Conservation (phyloP, 495 filamentous ascomycete genomes). For the Podospora bellae-mahoneyi region DNA sequence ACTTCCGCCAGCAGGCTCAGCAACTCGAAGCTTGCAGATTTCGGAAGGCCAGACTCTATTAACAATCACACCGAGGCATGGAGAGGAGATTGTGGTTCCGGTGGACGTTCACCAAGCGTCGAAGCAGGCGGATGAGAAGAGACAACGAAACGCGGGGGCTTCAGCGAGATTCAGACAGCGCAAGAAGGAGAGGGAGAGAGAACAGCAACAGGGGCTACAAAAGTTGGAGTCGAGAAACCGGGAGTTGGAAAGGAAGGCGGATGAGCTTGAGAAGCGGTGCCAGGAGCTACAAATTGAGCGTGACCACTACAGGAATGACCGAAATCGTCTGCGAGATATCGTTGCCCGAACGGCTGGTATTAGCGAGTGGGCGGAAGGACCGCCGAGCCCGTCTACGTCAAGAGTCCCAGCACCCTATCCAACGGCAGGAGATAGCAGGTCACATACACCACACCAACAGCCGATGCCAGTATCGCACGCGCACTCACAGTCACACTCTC, state of each 20-base stretch:
- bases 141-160: constrained; percentile 89
- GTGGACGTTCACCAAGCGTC: constrained; percentile 78
- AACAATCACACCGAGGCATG: constrained; percentile 39
- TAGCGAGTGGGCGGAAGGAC: constrained; percentile 46
- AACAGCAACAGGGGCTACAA: constrained; percentile 60
- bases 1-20: constrained; percentile 17
- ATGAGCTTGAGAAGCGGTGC: constrained; percentile 43
- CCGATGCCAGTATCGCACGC: constrained; percentile 20
- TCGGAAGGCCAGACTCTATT: constrained; percentile 42
- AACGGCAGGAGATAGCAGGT: constrained; percentile 32
- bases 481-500: constrained; percentile 19
- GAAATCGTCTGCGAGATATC: constrained; percentile 66
- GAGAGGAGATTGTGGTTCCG: constrained; percentile 56
- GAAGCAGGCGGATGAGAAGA: constrained; percentile 83
- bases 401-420: constrained; percentile 34
- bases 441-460: constrained; percentile 24
- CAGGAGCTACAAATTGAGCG: constrained; percentile 50
- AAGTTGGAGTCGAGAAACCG: constrained; percentile 59
- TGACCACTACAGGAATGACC: constrained; percentile 50
- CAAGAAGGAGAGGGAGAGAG: constrained; percentile 83
- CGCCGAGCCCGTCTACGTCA: constrained; percentile 43
- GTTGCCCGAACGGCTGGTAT: constrained; percentile 52
- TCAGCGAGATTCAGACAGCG: constrained; percentile 85
- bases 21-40: constrained; percentile 31
- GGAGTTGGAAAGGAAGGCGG: constrained; percentile 41